Evolutionary conservation across 1,284 basidiomycete genomes (phyloP).

Genomic region (Bjerkandera adusta): DNA sequence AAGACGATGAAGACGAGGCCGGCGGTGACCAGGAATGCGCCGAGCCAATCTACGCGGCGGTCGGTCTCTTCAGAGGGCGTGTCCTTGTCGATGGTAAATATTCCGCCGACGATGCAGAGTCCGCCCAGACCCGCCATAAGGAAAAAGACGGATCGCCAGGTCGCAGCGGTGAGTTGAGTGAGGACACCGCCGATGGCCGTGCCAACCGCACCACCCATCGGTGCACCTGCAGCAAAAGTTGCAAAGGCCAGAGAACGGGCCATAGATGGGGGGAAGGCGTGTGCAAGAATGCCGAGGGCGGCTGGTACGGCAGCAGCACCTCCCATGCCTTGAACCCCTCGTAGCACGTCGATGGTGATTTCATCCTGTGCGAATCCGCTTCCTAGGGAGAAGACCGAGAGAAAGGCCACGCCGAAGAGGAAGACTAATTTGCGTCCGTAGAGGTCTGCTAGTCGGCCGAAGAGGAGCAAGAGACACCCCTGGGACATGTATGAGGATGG

Average conservation of each 20-base stretch:
- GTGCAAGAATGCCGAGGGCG: slow-evolving; percentile 74
- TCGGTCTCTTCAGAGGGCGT: slow-evolving; percentile 45
- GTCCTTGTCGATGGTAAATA: slow-evolving; percentile 45
- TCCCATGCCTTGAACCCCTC: slow-evolving; percentile 71
- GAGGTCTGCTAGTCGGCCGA: slow-evolving; percentile 59
- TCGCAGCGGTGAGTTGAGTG: slow-evolving; percentile 57
- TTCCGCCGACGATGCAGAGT: slow-evolving; percentile 37
- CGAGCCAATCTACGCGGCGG: slow-evolving; percentile 79
- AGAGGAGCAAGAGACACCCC: slow-evolving; percentile 59
- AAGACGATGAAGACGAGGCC: slow-evolving; percentile 82
- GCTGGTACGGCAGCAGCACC: slow-evolving; percentile 69
- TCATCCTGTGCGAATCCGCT: slow-evolving; percentile 35
- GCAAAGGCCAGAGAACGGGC: slow-evolving; percentile 74
- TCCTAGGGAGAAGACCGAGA: slow-evolving; percentile 37
- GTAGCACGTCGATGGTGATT: slow-evolving; percentile 57
- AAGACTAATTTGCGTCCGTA: slow-evolving; percentile 56
- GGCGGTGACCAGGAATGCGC: slow-evolving; percentile 69
- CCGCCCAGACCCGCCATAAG: slow-evolving; percentile 46
- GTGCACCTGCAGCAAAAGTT: slow-evolving; percentile 77
- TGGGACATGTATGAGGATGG: slow-evolving; percentile 17
- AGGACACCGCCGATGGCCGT: slow-evolving; percentile 68
- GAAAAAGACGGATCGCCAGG: slow-evolving; percentile 59
- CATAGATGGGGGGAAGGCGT: slow-evolving; percentile 66
- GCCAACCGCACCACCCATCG: slow-evolving; percentile 74
- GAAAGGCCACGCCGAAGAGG: slow-evolving; percentile 39